A percentile compares a stretch with the other conserved stretches of the same genome.
Conservation (phyloP, 2,329 filamentous ascomycete genomes). For the Keithomyces neogunnii region DNA sequence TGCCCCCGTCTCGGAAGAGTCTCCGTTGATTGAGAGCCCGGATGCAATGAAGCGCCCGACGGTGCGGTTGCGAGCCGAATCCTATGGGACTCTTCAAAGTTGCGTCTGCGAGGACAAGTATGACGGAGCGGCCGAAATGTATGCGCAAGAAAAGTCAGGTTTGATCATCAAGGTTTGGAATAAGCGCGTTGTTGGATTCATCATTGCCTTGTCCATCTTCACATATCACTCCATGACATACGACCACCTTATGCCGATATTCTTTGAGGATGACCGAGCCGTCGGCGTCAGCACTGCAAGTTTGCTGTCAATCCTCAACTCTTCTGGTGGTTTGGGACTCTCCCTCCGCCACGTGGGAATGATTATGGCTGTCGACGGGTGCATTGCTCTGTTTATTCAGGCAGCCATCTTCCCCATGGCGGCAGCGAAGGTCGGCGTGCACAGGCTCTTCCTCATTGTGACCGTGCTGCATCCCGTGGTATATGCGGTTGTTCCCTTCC, state of each 20-base stretch:
- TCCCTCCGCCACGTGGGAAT: slow-evolving; percentile 54
- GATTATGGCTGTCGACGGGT: slow-evolving; percentile 50
- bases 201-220: slow-evolving; percentile 79
- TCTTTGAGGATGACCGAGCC: slow-evolving; percentile 67
- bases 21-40: slow-evolving; percentile 66
- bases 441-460: slow-evolving; percentile 49
- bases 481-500: slow-evolving; percentile 50
- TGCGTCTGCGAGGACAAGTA: slow-evolving; percentile 37
- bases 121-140: slow-evolving; percentile 21
- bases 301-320: slow-evolving; percentile 40
- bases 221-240: slow-evolving; percentile 95
- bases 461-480: slow-evolving; percentile 53
- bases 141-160: slow-evolving; percentile 23
- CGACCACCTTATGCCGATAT: slow-evolving; percentile 86
- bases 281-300: slow-evolving; percentile 23
- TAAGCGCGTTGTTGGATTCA: slow-evolving; percentile 62
- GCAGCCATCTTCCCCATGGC: slow-evolving; percentile 52
- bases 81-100: slow-evolving; percentile 62
- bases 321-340: slow-evolving; percentile 53
- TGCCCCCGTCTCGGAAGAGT: slow-evolving; percentile 53
- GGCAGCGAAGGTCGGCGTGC: slow-evolving; percentile 50
- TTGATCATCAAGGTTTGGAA: slow-evolving; percentile 37
- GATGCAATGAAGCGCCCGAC: slow-evolving; percentile 65
- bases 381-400: slow-evolving; percentile 51
- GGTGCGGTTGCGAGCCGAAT: slow-evolving; percentile 68